Evolutionary conservation across 2,329 filamentous ascomycete species (phyloP).

Genomic region (Blastomyces percursus): DNA sequence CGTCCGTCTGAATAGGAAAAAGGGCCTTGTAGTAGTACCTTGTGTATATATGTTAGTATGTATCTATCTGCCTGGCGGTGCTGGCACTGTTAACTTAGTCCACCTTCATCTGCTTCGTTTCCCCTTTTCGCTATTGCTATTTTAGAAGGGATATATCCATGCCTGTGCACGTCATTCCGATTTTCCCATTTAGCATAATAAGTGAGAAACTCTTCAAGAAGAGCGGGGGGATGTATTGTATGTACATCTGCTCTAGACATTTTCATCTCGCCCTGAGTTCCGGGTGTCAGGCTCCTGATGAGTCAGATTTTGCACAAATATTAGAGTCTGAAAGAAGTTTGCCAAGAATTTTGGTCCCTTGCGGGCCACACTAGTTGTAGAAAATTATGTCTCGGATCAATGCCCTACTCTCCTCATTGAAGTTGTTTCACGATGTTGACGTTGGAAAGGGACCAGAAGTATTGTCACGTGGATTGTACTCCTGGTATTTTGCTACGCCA

Average conservation of each 20-base stretch:
- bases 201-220: neutral
- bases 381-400: neutral
- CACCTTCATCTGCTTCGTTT: neutral
- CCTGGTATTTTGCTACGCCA: neutral
- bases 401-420: neutral
- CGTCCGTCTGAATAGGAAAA: neutral
- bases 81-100: neutral
- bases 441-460: neutral
- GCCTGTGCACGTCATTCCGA: neutral
- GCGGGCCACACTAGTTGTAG: no score
- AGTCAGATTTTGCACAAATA: neutral
- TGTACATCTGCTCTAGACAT: neutral
- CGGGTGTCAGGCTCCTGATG: neutral
- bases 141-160: neutral
- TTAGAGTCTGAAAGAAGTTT: neutral
- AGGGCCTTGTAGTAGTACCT: no score
- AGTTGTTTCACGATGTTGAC: neutral
- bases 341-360: neutral
- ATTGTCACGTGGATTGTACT: neutral
- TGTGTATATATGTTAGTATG: neutral
- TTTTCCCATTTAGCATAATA: neutral
- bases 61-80: neutral
- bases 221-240: neutral
- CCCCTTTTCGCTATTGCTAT: neutral
- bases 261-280: neutral